A percentile compares a stretch with the other conserved stretches of the same genome.
Evolutionary conservation across 2,329 filamentous ascomycete genomes (phyloP).

Genomic region (Sarocladiaceae sp.): DNA sequence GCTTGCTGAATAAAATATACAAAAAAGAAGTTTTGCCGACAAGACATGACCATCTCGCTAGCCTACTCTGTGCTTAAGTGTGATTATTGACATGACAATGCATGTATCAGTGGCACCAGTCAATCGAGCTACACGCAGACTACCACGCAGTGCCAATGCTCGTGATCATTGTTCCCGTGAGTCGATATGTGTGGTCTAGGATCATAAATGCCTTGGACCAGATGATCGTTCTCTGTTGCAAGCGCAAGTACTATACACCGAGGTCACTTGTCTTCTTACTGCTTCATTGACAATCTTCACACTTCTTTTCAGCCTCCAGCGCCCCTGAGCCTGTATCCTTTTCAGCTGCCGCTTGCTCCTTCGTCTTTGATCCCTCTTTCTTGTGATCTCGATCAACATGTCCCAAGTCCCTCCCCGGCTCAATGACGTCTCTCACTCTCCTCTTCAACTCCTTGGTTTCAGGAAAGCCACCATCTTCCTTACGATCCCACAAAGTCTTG

Average conservation of each 20-base stretch:
- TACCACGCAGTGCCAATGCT: no score
- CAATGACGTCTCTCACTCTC: constrained; percentile 74
- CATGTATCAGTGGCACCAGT: no score
- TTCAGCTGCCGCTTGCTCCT: constrained; percentile 1
- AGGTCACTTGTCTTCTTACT: not conserved
- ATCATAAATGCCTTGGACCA: no score
- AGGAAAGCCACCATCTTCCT: constrained; percentile 82
- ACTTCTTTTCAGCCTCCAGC: constrained; percentile 9
- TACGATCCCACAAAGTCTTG: constrained; percentile 80
- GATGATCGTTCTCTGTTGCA: no score
- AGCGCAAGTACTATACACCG: no score
- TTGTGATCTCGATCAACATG: constrained; percentile 64
- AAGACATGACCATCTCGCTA: constrained; percentile 10
- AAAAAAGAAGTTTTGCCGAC: constrained; percentile 22
- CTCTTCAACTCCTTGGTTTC: constrained; percentile 91
- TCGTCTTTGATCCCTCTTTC: not conserved
- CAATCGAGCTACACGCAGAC: no score
- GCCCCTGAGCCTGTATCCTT: not conserved
- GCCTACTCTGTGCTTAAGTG: no score
- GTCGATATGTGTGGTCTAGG: no score
- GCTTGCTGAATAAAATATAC: constrained; percentile 37
- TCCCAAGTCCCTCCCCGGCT: constrained; percentile 72
- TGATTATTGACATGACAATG: no score
- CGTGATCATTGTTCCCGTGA: no score
- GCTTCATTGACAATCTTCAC: constrained; percentile 8